Evolutionary conservation across 768 basidiomycete genomes (phyloP), one percentile per base, ranked within the genome.

Genomic region (Hydnum rufescens): DNA sequence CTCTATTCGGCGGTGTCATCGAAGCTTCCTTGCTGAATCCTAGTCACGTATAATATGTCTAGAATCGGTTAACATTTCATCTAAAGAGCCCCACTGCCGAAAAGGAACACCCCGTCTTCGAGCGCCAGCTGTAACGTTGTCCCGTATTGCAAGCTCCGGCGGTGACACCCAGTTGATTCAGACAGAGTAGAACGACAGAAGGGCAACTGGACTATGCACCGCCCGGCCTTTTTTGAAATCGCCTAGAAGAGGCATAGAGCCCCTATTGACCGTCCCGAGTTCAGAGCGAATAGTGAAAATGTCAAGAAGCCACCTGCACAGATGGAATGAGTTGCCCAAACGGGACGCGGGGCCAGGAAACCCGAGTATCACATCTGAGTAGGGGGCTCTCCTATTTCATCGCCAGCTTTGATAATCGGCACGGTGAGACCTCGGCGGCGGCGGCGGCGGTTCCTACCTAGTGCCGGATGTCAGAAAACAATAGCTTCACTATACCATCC

Each of bases 171-270:
- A 93, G 72, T 96, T 97, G 64, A 99, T 76, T 51, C 79, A 82
- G 44, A 97, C 89, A 4, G 80, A 78, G 70, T 99, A 97, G 42
- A 92, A 73, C 59, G 80, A 88, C 3, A 99, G 75, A 5, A 97
- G 72, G 5, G 83, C 82, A 59, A 97, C 93, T 46, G 97, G 74
- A 60, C 84, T 88, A 69, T 99, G 95, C 2, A 96, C 93, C 0
- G 95, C 97, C 44, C 95, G 79, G 29, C 95, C 95, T 60, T 97
- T 93, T 73, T 95, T 96, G 59, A 99, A 73, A 64, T 99, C 95
- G 49, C 95, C 95, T 5, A 99, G 76, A 51, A 89, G 65, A 5
- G 86, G 88, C 62, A 97, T 82, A 13, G 85, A 89, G 49, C 85
- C 82, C 34, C 92, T 93, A 63, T 97, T 97, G 58, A 97, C 90